Conservation (phyloP, 75 land plant genomes). For the Pinus tabuliformis region DNA sequence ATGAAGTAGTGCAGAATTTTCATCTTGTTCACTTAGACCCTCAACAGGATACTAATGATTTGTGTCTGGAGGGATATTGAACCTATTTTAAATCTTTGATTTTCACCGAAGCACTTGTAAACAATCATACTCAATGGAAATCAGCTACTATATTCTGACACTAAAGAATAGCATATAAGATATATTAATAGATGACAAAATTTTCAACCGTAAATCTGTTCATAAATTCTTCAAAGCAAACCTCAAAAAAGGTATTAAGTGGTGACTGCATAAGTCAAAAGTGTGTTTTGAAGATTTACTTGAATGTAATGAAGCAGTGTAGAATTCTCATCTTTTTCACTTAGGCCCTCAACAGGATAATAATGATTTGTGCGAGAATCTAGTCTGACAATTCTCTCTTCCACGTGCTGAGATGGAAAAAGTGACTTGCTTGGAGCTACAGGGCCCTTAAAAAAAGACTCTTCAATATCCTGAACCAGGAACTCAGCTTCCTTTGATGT, state of each 20-base stretch:
- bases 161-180: not conserved
- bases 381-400: conserved; percentile 82
- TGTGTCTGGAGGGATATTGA: conserved; percentile 15
- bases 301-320: conserved; percentile 85
- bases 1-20: conserved; percentile 80
- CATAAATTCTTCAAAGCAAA: not conserved
- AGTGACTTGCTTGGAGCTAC: conserved; percentile 51
- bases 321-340: conserved; percentile 82
- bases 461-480: conserved; percentile 70
- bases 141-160: not conserved
- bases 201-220: not conserved
- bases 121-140: not conserved
- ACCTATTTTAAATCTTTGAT: not conserved
- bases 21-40: conserved; percentile 68
- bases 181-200: not conserved
- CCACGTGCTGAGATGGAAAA: conserved; percentile 71
- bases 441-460: conserved; percentile 42
- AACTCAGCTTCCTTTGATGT: conserved; percentile 75
- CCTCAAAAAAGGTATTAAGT: not conserved
- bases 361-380: conserved; percentile 44
- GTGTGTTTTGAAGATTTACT: conserved; percentile 28
- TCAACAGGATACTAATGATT: conserved; percentile 51
- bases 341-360: conserved; percentile 62
- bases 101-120: not conserved
- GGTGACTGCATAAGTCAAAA: not conserved